These are phyloP conservation scores for Phytophthora litchii DNA, from an alignment of 352 stramenopile genomes.

Conservation along the genomic window DNA sequence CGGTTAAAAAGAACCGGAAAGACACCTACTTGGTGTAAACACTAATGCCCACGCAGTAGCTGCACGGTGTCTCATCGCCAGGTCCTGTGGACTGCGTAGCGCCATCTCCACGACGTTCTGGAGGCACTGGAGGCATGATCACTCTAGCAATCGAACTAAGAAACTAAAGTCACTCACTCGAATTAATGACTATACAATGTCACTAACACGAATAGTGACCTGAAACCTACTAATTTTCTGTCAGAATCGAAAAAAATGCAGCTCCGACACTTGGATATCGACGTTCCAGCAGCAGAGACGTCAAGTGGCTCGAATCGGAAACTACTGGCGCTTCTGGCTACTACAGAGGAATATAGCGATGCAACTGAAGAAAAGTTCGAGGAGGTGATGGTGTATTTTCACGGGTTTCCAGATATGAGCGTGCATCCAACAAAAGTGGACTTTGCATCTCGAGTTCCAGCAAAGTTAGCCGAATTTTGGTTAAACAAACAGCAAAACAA, in stretches of 20 bases:
- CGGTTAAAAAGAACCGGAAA: neutral
- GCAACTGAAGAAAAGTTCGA: conserved; percentile 19
- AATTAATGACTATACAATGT: neutral
- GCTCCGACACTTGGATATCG: conserved; percentile 20
- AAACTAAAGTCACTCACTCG: neutral
- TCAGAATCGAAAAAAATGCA: conserved; percentile 13
- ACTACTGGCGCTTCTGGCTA: conserved; percentile 31
- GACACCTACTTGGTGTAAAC: conserved; percentile 68
- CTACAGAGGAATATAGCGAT: conserved; percentile 7
- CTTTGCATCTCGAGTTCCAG: conserved; percentile 61
- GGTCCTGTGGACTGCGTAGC: conserved; percentile 2
- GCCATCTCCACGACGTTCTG: conserved; percentile 24
- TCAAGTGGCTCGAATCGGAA: conserved; percentile 18
- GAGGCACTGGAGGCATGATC: conserved; percentile 32
- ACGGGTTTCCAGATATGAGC: conserved; percentile 76
- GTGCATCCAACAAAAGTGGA: conserved; percentile 60
- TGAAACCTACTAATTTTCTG: neutral
- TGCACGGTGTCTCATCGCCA: conserved; percentile 37
- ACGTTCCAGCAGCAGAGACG: conserved; percentile 24
- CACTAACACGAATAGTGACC: too few species aligned
- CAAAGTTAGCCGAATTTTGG: conserved; percentile 65
- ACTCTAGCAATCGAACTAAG: neutral
- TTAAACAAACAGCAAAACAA: conserved; percentile 29
- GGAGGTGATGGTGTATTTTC: conserved; percentile 69
- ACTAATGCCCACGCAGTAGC: conserved; percentile 63